Evolutionary conservation across 306 rosid species (phyloP), one percentile per base, ranked within the genome.

Genomic region (Albizia julibrissin): DNA sequence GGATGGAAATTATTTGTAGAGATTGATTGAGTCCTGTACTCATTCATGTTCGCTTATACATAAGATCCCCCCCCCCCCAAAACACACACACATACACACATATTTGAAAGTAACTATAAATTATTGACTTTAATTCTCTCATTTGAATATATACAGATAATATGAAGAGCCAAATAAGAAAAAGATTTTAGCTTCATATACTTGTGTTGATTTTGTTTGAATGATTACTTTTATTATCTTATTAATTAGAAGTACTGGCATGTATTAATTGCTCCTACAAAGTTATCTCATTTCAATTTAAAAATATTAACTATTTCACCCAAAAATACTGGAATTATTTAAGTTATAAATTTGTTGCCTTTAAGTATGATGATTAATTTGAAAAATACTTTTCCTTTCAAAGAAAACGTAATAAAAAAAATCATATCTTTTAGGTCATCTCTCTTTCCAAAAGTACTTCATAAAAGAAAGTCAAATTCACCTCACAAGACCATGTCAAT

Each of bases 41-140:
- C 62, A 21, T 56, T 21, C 81, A 75, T 82, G 83, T 50, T 69
- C 39, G 72, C 85, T 64, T 84, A 64, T 24, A 4, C 18, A 24
- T 22, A 61, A 24, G 13, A 29, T 2, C n/a, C n/a, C n/a, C n/a
- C n/a, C n/a, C n/a, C n/a, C n/a, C n/a, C n/a, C n/a, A n/a, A n/a
- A n/a, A 34, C 8, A 34, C 8, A 12, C 8, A 61, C 15, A 3
- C 6, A 3, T 1, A 47, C 4, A 11, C 6, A 61, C 29, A 26
- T 14, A 6, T 64, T 15, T 31, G 15, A 15, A 64, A 64, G 18
- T 19, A 39, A 64, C 27, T 2, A 3, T 3, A 1, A 8, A 21
- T 56, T 56, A 50, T 56, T 56, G 27, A 56, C 24, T 19, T 54
- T 54, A 54, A 54, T 54, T n/a, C 26, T 54, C 27, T 54, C 62